phyloP scores from a whole-genome alignment of 306 rosid genomes.

The Myrica gale region DNA sequence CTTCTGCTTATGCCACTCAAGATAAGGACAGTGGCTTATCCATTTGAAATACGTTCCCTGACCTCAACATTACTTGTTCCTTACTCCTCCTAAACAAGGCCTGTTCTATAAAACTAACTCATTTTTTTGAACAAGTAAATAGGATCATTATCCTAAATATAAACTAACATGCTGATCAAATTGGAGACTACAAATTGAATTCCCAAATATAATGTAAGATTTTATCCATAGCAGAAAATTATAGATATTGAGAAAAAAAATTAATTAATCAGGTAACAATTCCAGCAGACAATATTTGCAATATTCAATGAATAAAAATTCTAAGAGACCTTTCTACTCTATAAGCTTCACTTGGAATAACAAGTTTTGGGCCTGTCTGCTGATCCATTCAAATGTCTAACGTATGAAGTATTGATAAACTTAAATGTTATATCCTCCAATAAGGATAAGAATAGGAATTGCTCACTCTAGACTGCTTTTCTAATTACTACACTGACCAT shows the following conservation, averaged over 20 bases:
- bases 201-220: not conserved
- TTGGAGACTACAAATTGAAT: not conserved
- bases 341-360: not conserved
- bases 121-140: not conserved
- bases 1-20: not conserved
- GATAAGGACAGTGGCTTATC: too few species aligned
- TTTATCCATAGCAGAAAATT: not conserved
- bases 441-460: too few species aligned
- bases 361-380: not conserved
- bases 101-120: not conserved
- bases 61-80: not conserved
- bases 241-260: not conserved
- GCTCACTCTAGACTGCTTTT: too few species aligned
- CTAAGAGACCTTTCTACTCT: not conserved
- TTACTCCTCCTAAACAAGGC: not conserved
- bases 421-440: too few species aligned
- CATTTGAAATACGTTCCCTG: slow-evolving; percentile 1
- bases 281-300: not conserved
- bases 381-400: not conserved
- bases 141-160: not conserved
- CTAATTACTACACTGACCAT: too few species aligned
- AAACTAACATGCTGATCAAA: not conserved
- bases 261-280: not conserved
- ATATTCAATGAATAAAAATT: not conserved
- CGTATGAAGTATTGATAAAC: not conserved